Base-by-base conservation (phyloP, 2,329 filamentous ascomycete species). In the Davidsoniella neocaledoniae region DNA sequence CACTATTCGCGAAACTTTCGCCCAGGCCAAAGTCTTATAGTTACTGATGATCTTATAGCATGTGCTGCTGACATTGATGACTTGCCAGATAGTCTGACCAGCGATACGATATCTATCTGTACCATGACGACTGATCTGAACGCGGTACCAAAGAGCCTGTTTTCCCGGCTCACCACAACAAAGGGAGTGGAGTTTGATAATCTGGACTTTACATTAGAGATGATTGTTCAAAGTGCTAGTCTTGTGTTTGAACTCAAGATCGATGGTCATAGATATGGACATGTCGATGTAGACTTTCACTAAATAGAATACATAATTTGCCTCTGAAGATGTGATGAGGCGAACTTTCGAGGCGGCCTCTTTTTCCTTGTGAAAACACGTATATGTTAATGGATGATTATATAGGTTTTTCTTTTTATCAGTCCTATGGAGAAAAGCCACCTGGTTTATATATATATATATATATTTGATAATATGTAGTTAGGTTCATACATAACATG, bases 1-100 rank as follows among this genome's bases (percentile, higher is more conserved):
- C 83, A 88, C 67, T 90, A 88, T 65, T 88, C 84, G 2, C 79
- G 84, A 54, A 90, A 88, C 63, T 90, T 90, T 66, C 76, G 83
- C 1, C 82, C 83, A 0, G 80, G 81, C 0, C 84, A 88, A 63
- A 83, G 80, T 0, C 72, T 87, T 5, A 64, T 86, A 3, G 84
- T 90, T 5, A 83, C 84, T 47, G 84, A 90, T 62, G 83, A 90
- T 58, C 67, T 90, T 37, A 85, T 88, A 53, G 82, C 81, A 3
- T 86, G 80, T 57, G 81, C 84, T 51, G 72, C 74, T 3, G 26
- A 4, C 26, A 33, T 12, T 12, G 82, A 87, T 54, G 70, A 71
- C 48, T 79, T 78, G 5, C 82, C 78, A 0, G 70, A 62, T 1
- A 70, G 76, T 2, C 78, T 77, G 61, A 70, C 71, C 14, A 67